These are phyloP conservation scores for Bromus sterilis DNA, from an alignment of 176 grass and related monocot species.

Conservation along the genomic window DNA sequence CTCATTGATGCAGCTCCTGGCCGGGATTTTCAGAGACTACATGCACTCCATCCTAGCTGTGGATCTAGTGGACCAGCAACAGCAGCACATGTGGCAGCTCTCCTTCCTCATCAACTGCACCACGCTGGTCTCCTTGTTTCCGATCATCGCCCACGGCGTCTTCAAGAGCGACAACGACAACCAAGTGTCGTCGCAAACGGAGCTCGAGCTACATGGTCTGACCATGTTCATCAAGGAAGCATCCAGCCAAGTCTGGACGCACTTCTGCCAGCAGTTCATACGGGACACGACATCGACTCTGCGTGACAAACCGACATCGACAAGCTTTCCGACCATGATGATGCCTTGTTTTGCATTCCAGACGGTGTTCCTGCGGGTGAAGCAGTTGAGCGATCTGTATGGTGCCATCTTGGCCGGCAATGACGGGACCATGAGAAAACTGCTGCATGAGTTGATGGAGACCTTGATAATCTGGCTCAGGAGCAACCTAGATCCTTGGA, in stretches of 20 bases:
- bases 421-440: slow-evolving; percentile 21
- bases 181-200: background rate
- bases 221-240: slow-evolving; percentile 30
- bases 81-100: slow-evolving; percentile 26
- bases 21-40: slow-evolving; percentile 37
- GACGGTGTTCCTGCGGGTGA: slow-evolving; percentile 40
- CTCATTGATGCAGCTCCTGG: slow-evolving; percentile 22
- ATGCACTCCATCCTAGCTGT: slow-evolving; percentile 22
- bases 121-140: slow-evolving; percentile 38
- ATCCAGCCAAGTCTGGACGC: slow-evolving; percentile 23
- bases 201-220: background rate
- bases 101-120: slow-evolving; percentile 44
- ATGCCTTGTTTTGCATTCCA: slow-evolving; percentile 51
- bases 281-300: slow-evolving; percentile 20
- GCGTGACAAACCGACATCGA: background rate
- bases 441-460: slow-evolving; percentile 45
- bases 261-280: slow-evolving; percentile 46
- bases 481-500: slow-evolving; percentile 20
- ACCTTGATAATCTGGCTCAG: slow-evolving; percentile 34
- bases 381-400: slow-evolving; percentile 22
- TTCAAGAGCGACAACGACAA: background rate
- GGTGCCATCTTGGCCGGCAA: slow-evolving; percentile 26
- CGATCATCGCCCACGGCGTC: slow-evolving; percentile 7
- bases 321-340: background rate
- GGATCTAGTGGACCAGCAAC: background rate